Evolutionary conservation across 78 protist genomes (phyloP), one percentile per base, ranked within the genome.

Genomic region (Pelomyxa schiedti): DNA sequence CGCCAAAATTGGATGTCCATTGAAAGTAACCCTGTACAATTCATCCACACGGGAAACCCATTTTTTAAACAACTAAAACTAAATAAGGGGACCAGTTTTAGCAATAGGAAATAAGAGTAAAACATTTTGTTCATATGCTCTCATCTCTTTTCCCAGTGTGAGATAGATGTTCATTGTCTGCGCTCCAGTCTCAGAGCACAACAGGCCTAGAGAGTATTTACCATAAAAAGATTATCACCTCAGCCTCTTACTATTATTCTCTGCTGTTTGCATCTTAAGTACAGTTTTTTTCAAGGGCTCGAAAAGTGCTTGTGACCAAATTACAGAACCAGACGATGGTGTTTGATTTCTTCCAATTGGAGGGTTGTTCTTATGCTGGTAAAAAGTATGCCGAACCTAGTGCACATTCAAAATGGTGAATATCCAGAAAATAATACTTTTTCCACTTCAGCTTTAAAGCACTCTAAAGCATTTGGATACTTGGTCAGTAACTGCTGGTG

Each of bases 271-370:
- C 73, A 94, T 81, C 29, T 40, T 1, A 24, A 86, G 65, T 22
- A 90, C 77, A 47, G 92, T 53, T 77, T 73, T 72, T 58, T 87
- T 87, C 66, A 93, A 42, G 38, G 84, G 65, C 26, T 77, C 69
- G 47, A 82, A 88, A 42, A 93, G 81, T 8, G 79, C 39, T 3
- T 77, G 43, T 26, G 86, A 74, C 94, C 94, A 93, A 41, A 69
- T n/a, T 70, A 93, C 84, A 22, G 88, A 76, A 8, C 94, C 95
- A 9, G 95, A 87, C 8, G 88, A 69, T 1, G 94, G 93, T 16
- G 97, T 94, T 73, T 82, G 83, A 75, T 84, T 83, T 66, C 73
- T 66, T 1, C 82, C 6, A n/a, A 47, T 29, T 7, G 97, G 97
- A 29, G 97, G 97, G 29, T 30, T 28, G 1, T 70, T 73, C 64